Evolutionary conservation across 441 rosid genomes (phyloP).

Genomic region (Arabidopsis hybrid): DNA sequence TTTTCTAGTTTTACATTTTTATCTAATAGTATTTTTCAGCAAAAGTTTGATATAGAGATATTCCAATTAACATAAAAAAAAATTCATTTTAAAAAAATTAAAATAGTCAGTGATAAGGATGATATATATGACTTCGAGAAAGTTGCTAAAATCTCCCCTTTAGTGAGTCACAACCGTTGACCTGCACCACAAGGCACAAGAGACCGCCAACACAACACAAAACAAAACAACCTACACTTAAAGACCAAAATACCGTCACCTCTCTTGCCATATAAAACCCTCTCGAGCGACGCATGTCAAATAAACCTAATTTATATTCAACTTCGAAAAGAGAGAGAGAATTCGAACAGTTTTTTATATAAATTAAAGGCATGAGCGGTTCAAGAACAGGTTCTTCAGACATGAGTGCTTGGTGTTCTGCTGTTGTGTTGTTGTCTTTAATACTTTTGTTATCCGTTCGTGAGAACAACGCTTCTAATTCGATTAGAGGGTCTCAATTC

Average conservation of each 20-base stretch:
- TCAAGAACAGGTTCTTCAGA: slow-evolving; percentile 52
- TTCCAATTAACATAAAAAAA: neutral
- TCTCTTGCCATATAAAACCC: slow-evolving; percentile 13
- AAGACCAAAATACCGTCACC: slow-evolving; percentile 36
- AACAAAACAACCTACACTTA: neutral
- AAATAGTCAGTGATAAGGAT: slow-evolving; percentile 1
- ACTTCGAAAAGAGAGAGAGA: neutral
- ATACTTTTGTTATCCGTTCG: slow-evolving; percentile 63
- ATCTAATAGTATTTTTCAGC: neutral
- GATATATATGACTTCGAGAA: slow-evolving; percentile 13
- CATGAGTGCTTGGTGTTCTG: slow-evolving; percentile 73
- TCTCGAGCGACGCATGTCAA: neutral
- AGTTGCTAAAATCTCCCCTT: slow-evolving; percentile 18
- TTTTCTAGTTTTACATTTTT: neutral
- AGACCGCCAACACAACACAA: slow-evolving; percentile 34
- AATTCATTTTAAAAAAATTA: slow-evolving; percentile 1
- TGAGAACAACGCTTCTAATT: slow-evolving; percentile 46
- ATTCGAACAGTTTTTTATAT: neutral
- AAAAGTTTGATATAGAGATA: neutral
- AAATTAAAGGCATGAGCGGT: slow-evolving; percentile 41
- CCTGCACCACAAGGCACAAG: slow-evolving; percentile 25
- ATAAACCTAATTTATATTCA: neutral
- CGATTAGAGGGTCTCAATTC: slow-evolving; percentile 53
- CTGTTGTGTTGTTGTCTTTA: slow-evolving; percentile 57
- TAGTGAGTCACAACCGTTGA: slow-evolving; percentile 41